Evolutionary conservation across 78 protist genomes (phyloP), one percentile per base, ranked within the genome.

Genomic region (Chrysochromulina parva): DNA sequence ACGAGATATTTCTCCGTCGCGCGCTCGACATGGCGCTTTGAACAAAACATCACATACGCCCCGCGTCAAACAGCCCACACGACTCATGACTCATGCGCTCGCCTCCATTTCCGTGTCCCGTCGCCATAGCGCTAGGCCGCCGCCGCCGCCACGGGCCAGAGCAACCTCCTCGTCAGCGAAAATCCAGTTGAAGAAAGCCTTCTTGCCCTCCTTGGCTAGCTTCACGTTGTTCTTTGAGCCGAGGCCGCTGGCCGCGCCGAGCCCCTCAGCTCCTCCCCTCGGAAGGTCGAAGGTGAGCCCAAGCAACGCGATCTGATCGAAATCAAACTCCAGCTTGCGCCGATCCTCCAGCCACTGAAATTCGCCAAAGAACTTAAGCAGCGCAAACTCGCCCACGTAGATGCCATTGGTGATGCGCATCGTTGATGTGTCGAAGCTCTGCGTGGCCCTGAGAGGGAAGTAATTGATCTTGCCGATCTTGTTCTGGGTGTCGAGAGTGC

Each of bases 51-150:
- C n/a, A n/a, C n/a, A n/a, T n/a, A n/a, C n/a, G n/a, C n/a, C n/a
- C n/a, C n/a, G n/a, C n/a, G n/a, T n/a, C n/a, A n/a, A n/a, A n/a
- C n/a, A n/a, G n/a, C n/a, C n/a, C n/a, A n/a, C n/a, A n/a, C n/a
- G n/a, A n/a, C n/a, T n/a, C n/a, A n/a, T n/a, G n/a, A n/a, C n/a
- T n/a, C n/a, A n/a, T n/a, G n/a, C n/a, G n/a, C n/a, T n/a, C n/a
- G n/a, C 50, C 50, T 69, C 50, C 50, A 5, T 11, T 9, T 74
- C 82, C 55, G 20, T 1, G 57, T 74, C 82, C 9, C 86, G 58
- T 19, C 86, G 57, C 86, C 86, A 78, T 6, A 78, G 59, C 47
- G 86, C 86, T 3, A 78, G 59, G 5, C 86, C 86, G n/a, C 86
- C 86, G 55, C 86, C 86, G 24, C 86, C 86, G n/a, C 86, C 86